phyloP scores from a whole-genome alignment of 1,284 basidiomycete genomes.

The Peniophora sp. region DNA sequence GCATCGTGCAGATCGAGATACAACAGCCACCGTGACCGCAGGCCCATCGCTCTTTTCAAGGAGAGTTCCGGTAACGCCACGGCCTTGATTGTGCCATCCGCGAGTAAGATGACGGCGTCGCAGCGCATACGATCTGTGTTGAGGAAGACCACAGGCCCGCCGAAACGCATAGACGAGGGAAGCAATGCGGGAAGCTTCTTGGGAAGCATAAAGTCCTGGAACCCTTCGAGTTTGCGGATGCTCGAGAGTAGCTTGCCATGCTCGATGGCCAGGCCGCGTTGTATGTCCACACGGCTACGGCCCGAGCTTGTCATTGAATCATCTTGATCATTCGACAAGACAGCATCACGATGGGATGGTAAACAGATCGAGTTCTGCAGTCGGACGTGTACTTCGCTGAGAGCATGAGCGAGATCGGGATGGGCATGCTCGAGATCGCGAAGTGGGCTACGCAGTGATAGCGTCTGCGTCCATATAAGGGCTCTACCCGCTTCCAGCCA shows the following conservation, averaged over 20 bases:
- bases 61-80: not conserved
- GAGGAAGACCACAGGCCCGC: not conserved
- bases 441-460: constrained; percentile 13
- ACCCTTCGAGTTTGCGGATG: not conserved
- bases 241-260: not conserved
- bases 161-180: not conserved
- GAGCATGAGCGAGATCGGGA: constrained; percentile 8
- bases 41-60: not conserved
- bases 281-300: not conserved
- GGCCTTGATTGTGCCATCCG: constrained; percentile 1
- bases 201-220: not conserved
- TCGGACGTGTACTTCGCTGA: not conserved
- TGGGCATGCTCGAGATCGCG: constrained; percentile 9
- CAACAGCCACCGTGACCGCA: not conserved
- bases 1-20: no score
- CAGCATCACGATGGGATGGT: not conserved
- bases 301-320: no score
- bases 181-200: not conserved
- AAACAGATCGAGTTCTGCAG: not conserved
- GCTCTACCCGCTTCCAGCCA: constrained; percentile 17
- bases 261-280: not conserved
- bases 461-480: constrained; percentile 15
- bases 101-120: constrained; percentile 20
- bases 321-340: not conserved
- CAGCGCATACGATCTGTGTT: constrained; percentile 10